Evolutionary conservation across 2,329 filamentous ascomycete species (phyloP).

Genomic region (Dactylellina leptospora): DNA sequence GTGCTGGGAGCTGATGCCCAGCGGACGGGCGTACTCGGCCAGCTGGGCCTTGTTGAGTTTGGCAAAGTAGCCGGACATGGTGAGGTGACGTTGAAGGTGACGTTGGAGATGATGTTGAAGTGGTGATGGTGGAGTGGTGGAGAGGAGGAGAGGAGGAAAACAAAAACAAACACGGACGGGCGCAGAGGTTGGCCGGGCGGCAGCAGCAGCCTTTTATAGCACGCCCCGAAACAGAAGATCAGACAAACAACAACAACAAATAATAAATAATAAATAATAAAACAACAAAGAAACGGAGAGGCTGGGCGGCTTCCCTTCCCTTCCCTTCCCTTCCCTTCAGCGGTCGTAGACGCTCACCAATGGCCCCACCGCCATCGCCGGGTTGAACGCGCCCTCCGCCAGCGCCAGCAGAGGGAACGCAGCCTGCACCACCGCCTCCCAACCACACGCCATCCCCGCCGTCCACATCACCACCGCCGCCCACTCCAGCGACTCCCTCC

Average conservation of each 20-base stretch:
- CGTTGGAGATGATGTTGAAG: neutral
- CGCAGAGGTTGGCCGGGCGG: slow-evolving; percentile 42
- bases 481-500: slow-evolving; percentile 58
- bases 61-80: slow-evolving; percentile 49
- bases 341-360: slow-evolving; percentile 68
- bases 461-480: slow-evolving; percentile 68
- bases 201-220: slow-evolving; percentile 42
- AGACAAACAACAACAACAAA: slow-evolving; percentile 29
- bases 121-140: neutral
- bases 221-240: slow-evolving; percentile 25
- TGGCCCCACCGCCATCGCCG: slow-evolving; percentile 67
- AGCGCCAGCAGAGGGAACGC: slow-evolving; percentile 70
- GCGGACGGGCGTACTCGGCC: slow-evolving; percentile 39
- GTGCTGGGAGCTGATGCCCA: slow-evolving; percentile 24
- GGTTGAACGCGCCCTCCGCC: slow-evolving; percentile 66
- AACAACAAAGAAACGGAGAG: neutral
- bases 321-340: slow-evolving; percentile 57
- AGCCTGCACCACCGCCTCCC: slow-evolving; percentile 69
- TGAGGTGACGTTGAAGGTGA: neutral
- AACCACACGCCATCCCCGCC: slow-evolving; percentile 68
- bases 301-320: neutral
- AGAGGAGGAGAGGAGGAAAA: neutral
- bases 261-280: neutral
- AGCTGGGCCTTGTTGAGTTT: slow-evolving; percentile 50
- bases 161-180: slow-evolving; percentile 45